Evolutionary conservation across 148 eudicot species (phyloP), one percentile per base, ranked within the genome.

Genomic region (Beta vulgaris): DNA sequence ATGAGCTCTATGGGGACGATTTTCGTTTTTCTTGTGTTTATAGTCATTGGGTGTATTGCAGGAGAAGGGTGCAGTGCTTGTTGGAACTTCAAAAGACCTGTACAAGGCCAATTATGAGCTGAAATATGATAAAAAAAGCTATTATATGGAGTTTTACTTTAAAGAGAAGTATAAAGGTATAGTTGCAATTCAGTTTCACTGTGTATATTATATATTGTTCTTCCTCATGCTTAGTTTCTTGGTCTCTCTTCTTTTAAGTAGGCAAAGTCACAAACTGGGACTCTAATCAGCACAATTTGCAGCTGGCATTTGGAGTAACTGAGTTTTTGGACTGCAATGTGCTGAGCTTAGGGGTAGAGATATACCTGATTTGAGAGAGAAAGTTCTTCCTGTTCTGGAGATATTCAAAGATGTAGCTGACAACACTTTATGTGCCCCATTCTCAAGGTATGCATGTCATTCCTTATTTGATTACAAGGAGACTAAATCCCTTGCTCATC

Each of bases 241-340:
- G 8, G 14, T 10, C 65, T 11, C 46, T 29, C 44, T 79, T 80
- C 48, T 49, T 74, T 36, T 68, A 40, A 69, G 31, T 78, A 90
- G 95, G 88, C 68, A 90, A 88, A 86, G 76, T 70, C 54, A 71
- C 71, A 34, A 86, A 80, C 58, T 93, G 98, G 98, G 86, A 82
- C 79, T 67, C 58, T 77, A 68, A 77, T 73, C 86, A 85, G 86
- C 95, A 91, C 73, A 87, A 93, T 64, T 80, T 93, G 82, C 98
- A 93, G 85, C 87, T 89, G 62, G 88, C 91, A 64, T 93, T 91
- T 83, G 98, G 98, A 72, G 98, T 93, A 79, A 80, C 91, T 69
- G 95, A 93, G 26, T 93, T 93, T 80, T 76, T 93, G 90, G 98
- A n/a, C n/a, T n/a, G n/a, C n/a, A n/a, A n/a, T n/a, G n/a, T n/a